Conservation (phyloP, 192 early-diverging fungal genomes). For the Piromyces finnis region DNA sequence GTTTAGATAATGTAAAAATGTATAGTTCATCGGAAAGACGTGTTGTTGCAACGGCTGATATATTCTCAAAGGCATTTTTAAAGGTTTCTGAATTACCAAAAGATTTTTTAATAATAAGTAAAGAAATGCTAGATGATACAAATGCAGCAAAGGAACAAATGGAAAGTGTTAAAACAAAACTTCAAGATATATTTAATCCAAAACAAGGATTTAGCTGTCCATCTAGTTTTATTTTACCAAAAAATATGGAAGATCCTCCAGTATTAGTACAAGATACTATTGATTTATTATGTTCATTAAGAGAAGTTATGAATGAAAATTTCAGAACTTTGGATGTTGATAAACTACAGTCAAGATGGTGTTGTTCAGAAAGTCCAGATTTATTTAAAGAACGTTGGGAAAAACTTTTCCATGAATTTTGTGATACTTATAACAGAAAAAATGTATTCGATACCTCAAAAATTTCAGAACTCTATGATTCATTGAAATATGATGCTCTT, state of each 20-base stretch:
- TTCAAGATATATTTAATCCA: constrained; percentile 47
- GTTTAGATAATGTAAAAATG: constrained; percentile 73
- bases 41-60: constrained; percentile 63
- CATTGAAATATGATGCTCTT: constrained; percentile 89
- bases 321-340: constrained; percentile 36
- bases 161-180: constrained; percentile 62
- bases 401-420: constrained; percentile 84
- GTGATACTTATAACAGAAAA: constrained; percentile 27
- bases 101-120: constrained; percentile 48
- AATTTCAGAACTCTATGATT: constrained; percentile 85
- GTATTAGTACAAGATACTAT: constrained; percentile 49
- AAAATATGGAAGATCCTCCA: constrained; percentile 4
- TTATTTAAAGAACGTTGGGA: constrained; percentile 89
- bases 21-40: constrained; percentile 74
- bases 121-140: constrained; percentile 88
- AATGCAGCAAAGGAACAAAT: constrained; percentile 88
- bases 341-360: constrained; percentile 62
- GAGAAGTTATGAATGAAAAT: constrained; percentile 62
- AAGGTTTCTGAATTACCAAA: constrained; percentile 31
- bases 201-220: constrained; percentile 8
- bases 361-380: constrained; percentile 67
- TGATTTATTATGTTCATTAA: constrained; percentile 38
- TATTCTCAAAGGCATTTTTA: constrained; percentile 48
- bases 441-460: constrained; percentile 59
- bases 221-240: constrained; percentile 5